phyloP scores from a whole-genome alignment of 306 rosid species.

The Cucumis cinereus region DNA sequence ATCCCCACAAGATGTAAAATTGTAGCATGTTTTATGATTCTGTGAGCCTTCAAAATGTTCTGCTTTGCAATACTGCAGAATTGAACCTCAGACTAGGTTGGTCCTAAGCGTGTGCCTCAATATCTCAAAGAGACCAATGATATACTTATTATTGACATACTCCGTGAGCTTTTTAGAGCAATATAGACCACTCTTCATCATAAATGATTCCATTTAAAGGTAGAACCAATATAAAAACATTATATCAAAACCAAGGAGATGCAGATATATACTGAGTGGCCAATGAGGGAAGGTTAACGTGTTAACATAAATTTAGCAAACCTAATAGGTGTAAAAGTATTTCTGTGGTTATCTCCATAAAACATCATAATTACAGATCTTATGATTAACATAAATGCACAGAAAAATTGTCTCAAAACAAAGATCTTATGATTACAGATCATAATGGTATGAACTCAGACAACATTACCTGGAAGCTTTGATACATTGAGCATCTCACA shows the following conservation, averaged over 20 bases:
- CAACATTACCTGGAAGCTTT: conserved; percentile 77
- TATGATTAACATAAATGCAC: not conserved
- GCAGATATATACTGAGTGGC: not conserved
- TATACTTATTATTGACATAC: not conserved
- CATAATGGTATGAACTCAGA: not conserved
- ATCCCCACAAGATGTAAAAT: not conserved
- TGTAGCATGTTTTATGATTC: not conserved
- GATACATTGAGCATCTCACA: conserved; percentile 80
- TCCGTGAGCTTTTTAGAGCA: not conserved
- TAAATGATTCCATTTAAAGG: not conserved
- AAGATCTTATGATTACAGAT: not conserved
- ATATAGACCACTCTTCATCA: not conserved
- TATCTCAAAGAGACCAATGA: not conserved
- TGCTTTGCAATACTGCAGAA: not conserved
- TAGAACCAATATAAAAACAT: not conserved
- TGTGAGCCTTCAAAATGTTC: not conserved
- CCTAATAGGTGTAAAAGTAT: not conserved
- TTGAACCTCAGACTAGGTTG: not conserved
- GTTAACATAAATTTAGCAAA: not conserved
- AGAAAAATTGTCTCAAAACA: not conserved
- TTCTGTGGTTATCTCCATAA: not conserved
- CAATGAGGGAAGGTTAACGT: not conserved
- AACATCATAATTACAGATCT: not conserved
- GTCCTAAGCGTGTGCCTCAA: not conserved
- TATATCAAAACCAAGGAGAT: not conserved